Evolutionary conservation across 148 eudicot species (phyloP).

Genomic region (Rhododendron mucronatum): DNA sequence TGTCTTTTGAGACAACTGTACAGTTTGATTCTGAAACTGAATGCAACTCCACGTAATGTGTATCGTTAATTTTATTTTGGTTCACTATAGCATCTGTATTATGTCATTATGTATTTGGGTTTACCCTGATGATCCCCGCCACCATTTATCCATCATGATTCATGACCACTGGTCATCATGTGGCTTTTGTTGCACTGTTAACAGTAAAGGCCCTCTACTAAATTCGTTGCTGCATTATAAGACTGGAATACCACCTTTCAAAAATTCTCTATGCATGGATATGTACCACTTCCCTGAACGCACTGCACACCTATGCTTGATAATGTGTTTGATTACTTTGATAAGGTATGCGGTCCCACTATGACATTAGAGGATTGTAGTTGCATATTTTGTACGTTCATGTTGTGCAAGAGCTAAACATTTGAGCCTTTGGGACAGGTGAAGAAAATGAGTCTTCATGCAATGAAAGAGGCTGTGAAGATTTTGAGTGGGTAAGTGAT

Average conservation of each 20-base stretch:
- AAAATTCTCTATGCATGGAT: background rate
- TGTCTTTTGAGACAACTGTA: background rate
- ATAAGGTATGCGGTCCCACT: background rate
- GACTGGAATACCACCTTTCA: background rate
- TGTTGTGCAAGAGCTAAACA: background rate
- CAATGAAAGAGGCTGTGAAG: conserved; percentile 24
- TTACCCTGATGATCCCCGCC: background rate
- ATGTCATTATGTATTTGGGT: background rate
- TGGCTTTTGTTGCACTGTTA: background rate
- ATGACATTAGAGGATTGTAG: background rate
- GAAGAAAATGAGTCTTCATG: conserved; percentile 31
- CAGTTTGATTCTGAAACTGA: no score
- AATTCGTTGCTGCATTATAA: background rate
- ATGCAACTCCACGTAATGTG: background rate
- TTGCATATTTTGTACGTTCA: background rate
- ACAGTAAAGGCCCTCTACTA: background rate
- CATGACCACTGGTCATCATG: background rate
- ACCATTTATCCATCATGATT: background rate
- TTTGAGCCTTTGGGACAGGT: conserved; percentile 20
- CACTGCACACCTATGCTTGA: background rate
- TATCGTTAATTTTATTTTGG: background rate
- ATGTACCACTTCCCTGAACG: background rate
- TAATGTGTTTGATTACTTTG: background rate
- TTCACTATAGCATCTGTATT: background rate
- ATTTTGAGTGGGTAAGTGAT: conserved; percentile 13